Evolutionary conservation across 306 rosid genomes (phyloP), one percentile per base, ranked within the genome.

Genomic region (Quercus variabilis): DNA sequence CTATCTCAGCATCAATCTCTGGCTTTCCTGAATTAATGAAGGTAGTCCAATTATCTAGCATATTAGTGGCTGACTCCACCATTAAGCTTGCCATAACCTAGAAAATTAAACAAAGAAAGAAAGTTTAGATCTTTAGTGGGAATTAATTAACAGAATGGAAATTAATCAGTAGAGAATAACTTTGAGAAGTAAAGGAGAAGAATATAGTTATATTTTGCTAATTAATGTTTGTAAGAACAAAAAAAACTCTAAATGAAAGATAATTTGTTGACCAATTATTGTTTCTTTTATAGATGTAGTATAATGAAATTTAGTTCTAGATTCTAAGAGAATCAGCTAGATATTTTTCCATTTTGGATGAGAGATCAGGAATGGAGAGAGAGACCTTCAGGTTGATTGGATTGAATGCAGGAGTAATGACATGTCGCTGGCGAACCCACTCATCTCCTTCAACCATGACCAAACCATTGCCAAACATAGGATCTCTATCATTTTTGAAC

Each of bases 401-500:
- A 76, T 87, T 82, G 78, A 93, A 93, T 57, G 97, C 90, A 0
- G 94, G 94, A 21, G 94, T 89, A 21, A 91, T 81, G 54, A 88
- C 78, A 55, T 83, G 98, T 7, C 98, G 86, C n/a, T 88, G 94
- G 30, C 84, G 93, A 52, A 74, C 84, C 98, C 98, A 93, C 17
- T 90, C 85, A 5, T 87, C 87, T 2, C 98, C 98, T 82, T 93
- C 98, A 18, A 77, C 74, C 97, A 91, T 89, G 30, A 93, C 13
- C 55, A 93, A 81, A 74, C 98, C 97, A 6, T 85, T 89, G 1
- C 98, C 98, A 76, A 93, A 93, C 98, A 93, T 85, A 17, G 98
- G 88, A 0, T 79, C 80, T 79, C 98, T 86, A 14, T 93, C 98
- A 15, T 81, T 84, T 80, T 75, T 82, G 73, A 93, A 93, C 58